Percentiles rank a stretch among this genome's conserved stretches.
phyloP scores from a whole-genome alignment of 73 alveolate genomes.

The Paramecium octaurelia region DNA sequence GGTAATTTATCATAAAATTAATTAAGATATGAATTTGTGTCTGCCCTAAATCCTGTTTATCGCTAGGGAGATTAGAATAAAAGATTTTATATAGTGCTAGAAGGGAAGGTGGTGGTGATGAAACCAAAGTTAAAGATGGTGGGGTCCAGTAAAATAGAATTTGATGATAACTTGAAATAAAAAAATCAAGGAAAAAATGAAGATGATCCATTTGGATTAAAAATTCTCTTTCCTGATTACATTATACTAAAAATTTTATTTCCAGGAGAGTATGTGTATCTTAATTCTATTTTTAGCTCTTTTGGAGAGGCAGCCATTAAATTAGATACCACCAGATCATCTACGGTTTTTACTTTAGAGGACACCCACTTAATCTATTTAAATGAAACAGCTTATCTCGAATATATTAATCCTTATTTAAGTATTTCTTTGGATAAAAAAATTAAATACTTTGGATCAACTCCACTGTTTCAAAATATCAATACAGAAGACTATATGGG shows the following conservation, averaged over 20 bases:
- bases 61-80: slow-evolving; percentile 17
- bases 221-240: slow-evolving; percentile 1
- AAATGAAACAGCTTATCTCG: neutral
- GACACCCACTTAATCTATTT: neutral
- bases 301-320: slow-evolving; percentile 35
- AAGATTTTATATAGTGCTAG: neutral
- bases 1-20: neutral
- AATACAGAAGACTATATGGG: neutral
- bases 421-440: neutral
- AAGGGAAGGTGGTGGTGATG: neutral
- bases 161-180: neutral
- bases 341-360: neutral
- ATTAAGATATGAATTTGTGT: neutral
- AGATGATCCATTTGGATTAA: slow-evolving; percentile 35
- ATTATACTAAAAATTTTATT: neutral
- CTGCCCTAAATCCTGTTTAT: neutral
- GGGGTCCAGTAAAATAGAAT: neutral
- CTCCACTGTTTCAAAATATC: neutral
- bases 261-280: slow-evolving; percentile 16
- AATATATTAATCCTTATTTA: neutral
- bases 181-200: neutral
- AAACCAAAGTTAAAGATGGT: slow-evolving; percentile 36
- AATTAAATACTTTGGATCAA: neutral
- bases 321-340: slow-evolving; percentile 24
- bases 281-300: neutral